Base-by-base conservation (phyloP, 169 alveolate genomes). In the Neospora caninum region DNA sequence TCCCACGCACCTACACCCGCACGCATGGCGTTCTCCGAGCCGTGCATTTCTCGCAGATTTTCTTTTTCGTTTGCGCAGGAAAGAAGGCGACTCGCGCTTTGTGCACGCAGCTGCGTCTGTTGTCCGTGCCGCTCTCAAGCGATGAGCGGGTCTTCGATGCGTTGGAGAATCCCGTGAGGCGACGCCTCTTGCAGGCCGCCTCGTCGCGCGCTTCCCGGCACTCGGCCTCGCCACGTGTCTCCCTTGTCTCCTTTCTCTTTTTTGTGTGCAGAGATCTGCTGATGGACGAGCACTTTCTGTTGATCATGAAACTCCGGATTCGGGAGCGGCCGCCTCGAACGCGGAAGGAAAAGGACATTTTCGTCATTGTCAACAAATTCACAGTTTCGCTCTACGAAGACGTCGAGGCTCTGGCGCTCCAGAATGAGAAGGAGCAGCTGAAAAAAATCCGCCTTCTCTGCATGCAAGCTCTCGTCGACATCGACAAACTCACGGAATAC, bases 351-450 rank as follows among this genome's bases (percentile, higher is more conserved):
- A 73, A 94, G 96, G 73, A 94, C 94, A 41, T 86, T 87, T 84
- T 80, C 88, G 80, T 58, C 49, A 36, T 84, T 36, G 67, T 67
- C 49, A 88, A 95, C 88, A 88, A 95, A 34, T 95, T 95, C 86
- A 97, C 95, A 27, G 38, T 95, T 22, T 80, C 94, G 70, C 93
- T 96, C 42, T 95, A 95, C 80, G 96, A 96, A 93, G 97, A 96
- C 95, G 87, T 92, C 29, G 96, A 91, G 94, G 87, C 94, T 87
- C 95, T 70, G 92, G 69, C 91, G 20, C 34, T 91, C 45, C 91
- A 94, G 70, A 95, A 95, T 45, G 97, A 95, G 88, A 88, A 94
- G 67, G 36, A 64, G 13, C 97, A 96, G 86, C 93, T 96, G 86
- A 80, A 87, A n/a, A 96, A 96, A 91, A 96, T 96, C 1, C 80